Percentiles rank a stretch among this genome's conserved stretches.
Conservation (phyloP, 2,329 filamentous ascomycete genomes). For the Ilyonectria sp. region DNA sequence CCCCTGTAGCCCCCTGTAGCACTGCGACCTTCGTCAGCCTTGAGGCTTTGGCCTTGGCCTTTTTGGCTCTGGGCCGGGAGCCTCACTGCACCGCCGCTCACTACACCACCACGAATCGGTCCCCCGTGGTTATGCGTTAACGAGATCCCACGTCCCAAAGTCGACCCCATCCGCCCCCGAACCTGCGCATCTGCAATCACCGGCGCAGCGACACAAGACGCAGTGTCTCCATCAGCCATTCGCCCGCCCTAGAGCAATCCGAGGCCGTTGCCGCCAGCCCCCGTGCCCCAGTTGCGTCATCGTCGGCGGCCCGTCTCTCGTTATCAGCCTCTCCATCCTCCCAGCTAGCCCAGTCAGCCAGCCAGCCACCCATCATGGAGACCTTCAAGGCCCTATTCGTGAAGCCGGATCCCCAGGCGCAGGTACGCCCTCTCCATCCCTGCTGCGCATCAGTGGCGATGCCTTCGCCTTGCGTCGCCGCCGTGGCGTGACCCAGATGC, state of each 20-base stretch:
- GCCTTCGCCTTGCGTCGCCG: background rate
- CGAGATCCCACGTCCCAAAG: conserved; percentile 6
- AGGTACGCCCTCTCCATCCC: conserved; percentile 70
- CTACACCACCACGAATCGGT: conserved; percentile 39
- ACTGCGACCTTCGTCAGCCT: conserved; percentile 36
- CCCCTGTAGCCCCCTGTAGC: conserved; percentile 2
- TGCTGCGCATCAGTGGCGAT: background rate
- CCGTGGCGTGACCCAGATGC: conserved; percentile 8
- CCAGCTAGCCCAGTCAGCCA: conserved; percentile 9
- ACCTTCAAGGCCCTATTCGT: conserved; percentile 88
- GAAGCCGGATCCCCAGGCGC: conserved; percentile 92
- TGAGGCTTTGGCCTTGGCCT: conserved; percentile 33
- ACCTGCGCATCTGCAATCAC: background rate
- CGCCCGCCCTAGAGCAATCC: conserved; percentile 4
- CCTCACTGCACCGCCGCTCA: conserved; percentile 46
- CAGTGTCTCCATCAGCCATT: background rate
- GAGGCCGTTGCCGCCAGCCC: conserved; percentile 27
- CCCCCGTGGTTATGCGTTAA: conserved; percentile 21
- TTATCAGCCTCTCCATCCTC: conserved; percentile 19
- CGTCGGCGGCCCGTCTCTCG: conserved; percentile 29
- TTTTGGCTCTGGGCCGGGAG: conserved; percentile 29
- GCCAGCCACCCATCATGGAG: conserved; percentile 76
- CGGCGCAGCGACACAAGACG: background rate
- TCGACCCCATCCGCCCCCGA: conserved; percentile 4
- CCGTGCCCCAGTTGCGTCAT: conserved; percentile 46